Base-by-base conservation (phyloP, 1,284 basidiomycete species). In the Peniophora sp. region DNA sequence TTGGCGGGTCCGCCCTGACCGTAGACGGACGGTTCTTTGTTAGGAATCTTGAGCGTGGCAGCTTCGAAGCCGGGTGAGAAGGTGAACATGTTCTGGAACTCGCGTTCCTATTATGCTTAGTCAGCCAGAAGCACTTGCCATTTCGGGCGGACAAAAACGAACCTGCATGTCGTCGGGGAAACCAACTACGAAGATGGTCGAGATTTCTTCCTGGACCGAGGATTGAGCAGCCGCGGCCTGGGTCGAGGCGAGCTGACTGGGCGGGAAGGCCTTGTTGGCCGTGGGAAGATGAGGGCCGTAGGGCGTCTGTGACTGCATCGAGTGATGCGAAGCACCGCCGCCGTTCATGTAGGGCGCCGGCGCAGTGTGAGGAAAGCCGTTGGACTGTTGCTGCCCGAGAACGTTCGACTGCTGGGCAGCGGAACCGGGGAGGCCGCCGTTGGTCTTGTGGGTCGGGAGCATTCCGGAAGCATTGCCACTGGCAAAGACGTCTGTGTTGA, bases 151-250 rank as follows among this genome's bases (percentile, higher is more conserved):
- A 27, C 20, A 50, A 51, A n/a, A 24, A 79, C 88, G 58, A 62
- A 91, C 94, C 76, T 89, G 86, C 90, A 99, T 98, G 64, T 99
- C 96, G 57, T 99, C 97, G 2, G 96, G 96, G 67, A 99, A 99
- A 0, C 96, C 96, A 24, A 98, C 96, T 1, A 99, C 95, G 60
- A 99, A 99, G 56, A 99, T 96, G 2, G 96, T 99, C 18, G 91
- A 95, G 53, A 98, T 97, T 60, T 97, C 94, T 64, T 97, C 94
- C 53, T 86, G 81, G 2, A 53, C 47, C 20, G 60, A 54, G 51
- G 59, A 51, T 32, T 55, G 55, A 3, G 54, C 51, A 20, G 10
- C 43, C 22, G 20, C 24, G 52, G 49, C 10, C 60, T 41, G 37
- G 62, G 53, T 59, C 63, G 51, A 59, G 51, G 47, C 62, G 58